These are phyloP conservation scores for Fusarium domesticum DNA, from an alignment of 2,329 filamentous ascomycete genomes.

Conservation along the genomic window DNA sequence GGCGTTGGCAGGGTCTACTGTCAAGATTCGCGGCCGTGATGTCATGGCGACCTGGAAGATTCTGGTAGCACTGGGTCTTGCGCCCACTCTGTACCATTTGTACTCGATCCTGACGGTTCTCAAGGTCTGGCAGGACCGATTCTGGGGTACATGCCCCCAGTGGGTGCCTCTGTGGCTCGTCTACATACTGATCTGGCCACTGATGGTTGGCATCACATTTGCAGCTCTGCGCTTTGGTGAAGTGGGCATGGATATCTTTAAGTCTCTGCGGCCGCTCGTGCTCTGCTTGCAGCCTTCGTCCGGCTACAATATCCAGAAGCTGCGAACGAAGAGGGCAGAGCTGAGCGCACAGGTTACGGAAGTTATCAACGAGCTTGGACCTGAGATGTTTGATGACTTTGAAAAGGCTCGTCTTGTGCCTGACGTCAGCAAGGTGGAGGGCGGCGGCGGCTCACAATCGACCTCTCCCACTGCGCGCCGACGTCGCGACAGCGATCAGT, in stretches of 20 bases:
- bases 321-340: conserved; percentile 68
- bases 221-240: conserved; percentile 92
- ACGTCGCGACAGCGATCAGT: conserved; percentile 50
- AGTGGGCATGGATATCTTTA: conserved; percentile 98
- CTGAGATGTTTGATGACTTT: conserved; percentile 97
- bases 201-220: conserved; percentile 88
- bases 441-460: conserved; percentile 21
- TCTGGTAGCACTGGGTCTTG: conserved; percentile 79
- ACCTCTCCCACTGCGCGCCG: conserved; percentile 25
- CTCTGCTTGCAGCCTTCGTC: conserved; percentile 82
- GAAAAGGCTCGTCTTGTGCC: conserved; percentile 69
- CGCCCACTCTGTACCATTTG: conserved; percentile 76
- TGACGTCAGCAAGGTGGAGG: conserved; percentile 46
- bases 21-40: conserved; percentile 84
- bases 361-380: conserved; percentile 90
- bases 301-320: conserved; percentile 75
- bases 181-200: conserved; percentile 68
- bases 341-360: conserved; percentile 82
- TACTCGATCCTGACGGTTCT: conserved; percentile 73
- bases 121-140: conserved; percentile 76
- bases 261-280: conserved; percentile 84
- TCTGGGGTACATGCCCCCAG: conserved; percentile 76
- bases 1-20: conserved; percentile 78
- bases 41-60: conserved; percentile 95
- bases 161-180: conserved; percentile 79